Base-by-base conservation (phyloP, 1,139 yeast species). In the Candida sp. region DNA sequence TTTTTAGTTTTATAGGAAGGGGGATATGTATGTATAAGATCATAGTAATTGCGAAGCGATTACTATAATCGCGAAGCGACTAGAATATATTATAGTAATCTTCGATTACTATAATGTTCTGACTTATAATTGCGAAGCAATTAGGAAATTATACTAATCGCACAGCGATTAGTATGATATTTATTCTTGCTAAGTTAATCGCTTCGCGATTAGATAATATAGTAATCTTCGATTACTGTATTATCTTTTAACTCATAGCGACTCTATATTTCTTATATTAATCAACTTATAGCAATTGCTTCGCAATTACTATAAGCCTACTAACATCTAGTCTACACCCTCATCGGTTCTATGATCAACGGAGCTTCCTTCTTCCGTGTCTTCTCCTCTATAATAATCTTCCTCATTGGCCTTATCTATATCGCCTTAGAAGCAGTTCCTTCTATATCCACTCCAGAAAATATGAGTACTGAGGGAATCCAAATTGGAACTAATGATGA, bases 1-100 rank as follows among this genome's bases (percentile, higher is more conserved):
- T 87, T 52, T 87, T 86, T 61, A 87, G 95, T 12, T 89, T 89
- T 57, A 64, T 87, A 15, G 97, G 97, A 4, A 77, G 97, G 55
- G 97, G 96, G 21, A 59, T 82, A 11, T 80, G 81, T 76, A 70
- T 45, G 81, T 74, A 56, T 49, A 27, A 9, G 50, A 66, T 15
- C 3, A 15, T 15, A 15, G 19, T 15, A 15, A 15, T 15, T 15
- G 19, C 19, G 19, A 15, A 15, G n/a, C n/a, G n/a, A n/a, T n/a
- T n/a, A n/a, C n/a, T n/a, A n/a, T n/a, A n/a, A n/a, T n/a, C n/a
- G n/a, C n/a, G n/a, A n/a, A n/a, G 19, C 19, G 19, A 15, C 3
- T 15, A 15, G 19, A 15, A 15, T 15, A 15, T 15, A 15, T 15
- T 15, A 15, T 15, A 15, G 19, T 15, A 15, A 3, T 15, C 19